phyloP scores from a whole-genome alignment of 1,284 basidiomycete genomes.

The Cryptococcus floricola region DNA sequence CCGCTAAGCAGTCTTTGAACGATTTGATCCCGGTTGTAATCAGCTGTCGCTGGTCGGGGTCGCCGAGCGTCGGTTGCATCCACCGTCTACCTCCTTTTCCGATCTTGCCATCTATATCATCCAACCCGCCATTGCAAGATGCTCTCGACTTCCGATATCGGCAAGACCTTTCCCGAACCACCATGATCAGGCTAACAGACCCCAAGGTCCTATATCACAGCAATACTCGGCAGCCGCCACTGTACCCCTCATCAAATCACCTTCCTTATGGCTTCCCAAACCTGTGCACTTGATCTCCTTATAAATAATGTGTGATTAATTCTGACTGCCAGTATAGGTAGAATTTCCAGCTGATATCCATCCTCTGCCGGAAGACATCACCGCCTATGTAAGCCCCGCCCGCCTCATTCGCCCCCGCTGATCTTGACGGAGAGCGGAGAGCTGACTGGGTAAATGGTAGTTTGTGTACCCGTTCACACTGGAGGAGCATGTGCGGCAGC shows the following conservation, averaged over 20 bases:
- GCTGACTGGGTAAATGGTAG: slow-evolving; percentile 50
- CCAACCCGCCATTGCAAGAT: neutral
- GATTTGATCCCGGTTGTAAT: too few species aligned
- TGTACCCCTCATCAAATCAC: slow-evolving; percentile 84
- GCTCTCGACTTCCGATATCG: neutral
- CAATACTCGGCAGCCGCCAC: slow-evolving; percentile 71
- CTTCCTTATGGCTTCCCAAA: slow-evolving; percentile 76
- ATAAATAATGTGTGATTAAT: neutral
- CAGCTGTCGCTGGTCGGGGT: too few species aligned
- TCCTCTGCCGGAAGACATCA: slow-evolving; percentile 81
- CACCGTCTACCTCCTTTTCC: too few species aligned
- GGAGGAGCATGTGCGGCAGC: slow-evolving; percentile 72
- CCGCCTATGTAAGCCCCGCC: slow-evolving; percentile 65
- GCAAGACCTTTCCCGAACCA: neutral
- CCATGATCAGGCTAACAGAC: neutral
- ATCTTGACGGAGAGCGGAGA: neutral
- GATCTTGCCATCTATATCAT: neutral
- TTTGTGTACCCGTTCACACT: slow-evolving; percentile 91
- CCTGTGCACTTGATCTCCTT: too few species aligned
- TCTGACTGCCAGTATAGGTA: slow-evolving; percentile 39
- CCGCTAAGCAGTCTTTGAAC: too few species aligned
- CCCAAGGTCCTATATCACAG: slow-evolving; percentile 42
- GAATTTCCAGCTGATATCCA: slow-evolving; percentile 82
- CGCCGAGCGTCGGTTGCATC: too few species aligned
- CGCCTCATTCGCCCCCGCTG: neutral